Percentiles rank a stretch among this genome's conserved stretches.
phyloP scores from a whole-genome alignment of 495 filamentous ascomycete species.

The Talaromyces thailandensis region DNA sequence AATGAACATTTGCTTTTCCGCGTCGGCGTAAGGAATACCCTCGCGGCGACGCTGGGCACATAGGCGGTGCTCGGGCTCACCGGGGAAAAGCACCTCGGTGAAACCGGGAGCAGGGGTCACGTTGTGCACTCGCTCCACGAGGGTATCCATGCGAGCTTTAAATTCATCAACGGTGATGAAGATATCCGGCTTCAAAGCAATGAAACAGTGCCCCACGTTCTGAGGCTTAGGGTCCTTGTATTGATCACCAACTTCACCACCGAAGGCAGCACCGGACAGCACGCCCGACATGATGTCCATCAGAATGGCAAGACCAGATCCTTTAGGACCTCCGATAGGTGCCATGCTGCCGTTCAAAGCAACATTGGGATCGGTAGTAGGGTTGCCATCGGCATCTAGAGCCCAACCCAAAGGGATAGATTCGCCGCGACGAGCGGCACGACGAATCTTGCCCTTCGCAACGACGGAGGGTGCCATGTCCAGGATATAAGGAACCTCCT shows the following conservation, averaged over 20 bases:
- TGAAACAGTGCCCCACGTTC: slow-evolving; percentile 22
- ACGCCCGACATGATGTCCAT: slow-evolving; percentile 26
- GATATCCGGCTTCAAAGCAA: slow-evolving; percentile 20
- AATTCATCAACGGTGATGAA: slow-evolving; percentile 9
- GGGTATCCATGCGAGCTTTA: neutral
- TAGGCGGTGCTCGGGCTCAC: slow-evolving; percentile 8
- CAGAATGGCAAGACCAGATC: slow-evolving; percentile 21
- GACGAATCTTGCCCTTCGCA: slow-evolving; percentile 19
- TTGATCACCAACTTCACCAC: slow-evolving; percentile 19
- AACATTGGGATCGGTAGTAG: slow-evolving; percentile 17
- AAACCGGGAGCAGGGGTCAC: slow-evolving; percentile 9
- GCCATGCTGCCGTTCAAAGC: slow-evolving; percentile 16
- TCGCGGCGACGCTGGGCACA: slow-evolving; percentile 5
- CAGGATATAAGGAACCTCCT: slow-evolving; percentile 9
- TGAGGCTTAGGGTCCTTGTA: slow-evolving; percentile 16
- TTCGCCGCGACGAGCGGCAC: slow-evolving; percentile 20
- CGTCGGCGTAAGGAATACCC: slow-evolving; percentile 11
- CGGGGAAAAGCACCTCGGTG: slow-evolving; percentile 6
- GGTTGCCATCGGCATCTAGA: slow-evolving; percentile 17
- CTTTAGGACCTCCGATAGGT: slow-evolving; percentile 27
- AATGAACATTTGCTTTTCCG: slow-evolving; percentile 9
- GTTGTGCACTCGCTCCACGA: slow-evolving; percentile 9
- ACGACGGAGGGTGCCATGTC: slow-evolving; percentile 15
- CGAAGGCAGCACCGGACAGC: slow-evolving; percentile 20
- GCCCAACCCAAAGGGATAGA: slow-evolving; percentile 20